A percentile compares a stretch with the other conserved stretches of the same genome.
phyloP scores from a whole-genome alignment of 306 rosid species.

The Cicer judaicum region DNA sequence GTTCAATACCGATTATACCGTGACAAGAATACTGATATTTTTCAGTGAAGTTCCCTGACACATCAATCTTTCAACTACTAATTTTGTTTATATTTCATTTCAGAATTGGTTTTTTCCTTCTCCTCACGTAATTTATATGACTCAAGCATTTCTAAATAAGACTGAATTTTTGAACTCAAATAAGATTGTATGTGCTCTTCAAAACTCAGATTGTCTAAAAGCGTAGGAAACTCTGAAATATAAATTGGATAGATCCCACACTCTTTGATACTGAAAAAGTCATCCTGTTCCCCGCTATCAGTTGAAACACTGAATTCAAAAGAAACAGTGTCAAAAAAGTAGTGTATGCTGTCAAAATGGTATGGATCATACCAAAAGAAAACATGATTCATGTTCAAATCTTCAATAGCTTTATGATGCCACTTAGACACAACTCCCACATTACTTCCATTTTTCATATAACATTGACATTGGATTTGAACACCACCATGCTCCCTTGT shows the following conservation, averaged over 20 bases:
- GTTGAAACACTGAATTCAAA: constrained; percentile 8
- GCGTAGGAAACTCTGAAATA: background rate
- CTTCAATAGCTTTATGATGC: background rate
- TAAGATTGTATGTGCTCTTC: too few species aligned
- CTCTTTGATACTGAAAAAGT: background rate
- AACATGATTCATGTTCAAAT: background rate
- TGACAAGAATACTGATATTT: background rate
- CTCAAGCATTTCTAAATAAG: too few species aligned
- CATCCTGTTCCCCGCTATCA: background rate
- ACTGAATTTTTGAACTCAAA: too few species aligned
- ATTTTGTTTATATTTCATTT: too few species aligned
- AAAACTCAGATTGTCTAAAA: background rate
- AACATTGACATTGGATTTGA: background rate
- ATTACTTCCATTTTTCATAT: background rate
- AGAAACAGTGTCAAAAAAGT: background rate
- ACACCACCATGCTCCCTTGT: background rate
- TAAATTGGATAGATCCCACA: constrained; percentile 2
- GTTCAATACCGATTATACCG: background rate
- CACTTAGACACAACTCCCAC: background rate
- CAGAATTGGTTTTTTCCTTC: background rate
- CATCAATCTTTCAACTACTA: too few species aligned
- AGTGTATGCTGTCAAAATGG: background rate
- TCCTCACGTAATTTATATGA: background rate
- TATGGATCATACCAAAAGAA: constrained; percentile 38
- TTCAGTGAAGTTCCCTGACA: background rate